Evolutionary conservation across 2,329 filamentous ascomycete genomes (phyloP), one percentile per base, ranked within the genome.

Genomic region (Cadophora luteo-olivacea): DNA sequence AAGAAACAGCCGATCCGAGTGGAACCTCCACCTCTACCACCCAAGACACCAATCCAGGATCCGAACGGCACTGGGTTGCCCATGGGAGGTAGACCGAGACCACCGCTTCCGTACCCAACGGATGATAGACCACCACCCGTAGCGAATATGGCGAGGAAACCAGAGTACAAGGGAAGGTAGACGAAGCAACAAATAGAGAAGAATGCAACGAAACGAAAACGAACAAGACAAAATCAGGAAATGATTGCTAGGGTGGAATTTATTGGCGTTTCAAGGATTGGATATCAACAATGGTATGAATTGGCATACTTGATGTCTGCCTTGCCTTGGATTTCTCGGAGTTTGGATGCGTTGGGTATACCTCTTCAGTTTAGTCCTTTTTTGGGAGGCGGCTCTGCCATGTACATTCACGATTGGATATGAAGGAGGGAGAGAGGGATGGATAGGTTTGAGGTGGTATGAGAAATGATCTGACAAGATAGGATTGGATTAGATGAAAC

Each of bases 81-180:
- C 19, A 65, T 65, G 29, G 60, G 65, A 2, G 70, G 72, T 6
- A 69, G 73, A 33, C 72, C 54, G 73, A 79, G 70, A 57, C 66
- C 62, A 6, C 70, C 79, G 0, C 78, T 82, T 9, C 85, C 92
- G 41, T 97, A 97, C 78, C 95, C 95, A 0, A 81, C 92, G 60
- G 90, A 89, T 57, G 91, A 97, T 75, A 92, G 91, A 32, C 90
- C 91, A 33, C 94, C 95, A 22, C 95, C 95, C 3, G 84, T 87
- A 7, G 93, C 97, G 8, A 97, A 97, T 75, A 92, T 93, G 86
- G 89, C 91, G 55, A 88, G 90, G 73, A 97, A 97, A 79, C 95
- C 95, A 9, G 72, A 78, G 57, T 78, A 78, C 55, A 73, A 70
- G 41, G 70, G 64, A 6, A 45, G 55, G 48, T 69, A n/a, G 55